Base-by-base conservation (phyloP, 2,329 filamentous ascomycete genomes). In the Trichoderma sp. region DNA sequence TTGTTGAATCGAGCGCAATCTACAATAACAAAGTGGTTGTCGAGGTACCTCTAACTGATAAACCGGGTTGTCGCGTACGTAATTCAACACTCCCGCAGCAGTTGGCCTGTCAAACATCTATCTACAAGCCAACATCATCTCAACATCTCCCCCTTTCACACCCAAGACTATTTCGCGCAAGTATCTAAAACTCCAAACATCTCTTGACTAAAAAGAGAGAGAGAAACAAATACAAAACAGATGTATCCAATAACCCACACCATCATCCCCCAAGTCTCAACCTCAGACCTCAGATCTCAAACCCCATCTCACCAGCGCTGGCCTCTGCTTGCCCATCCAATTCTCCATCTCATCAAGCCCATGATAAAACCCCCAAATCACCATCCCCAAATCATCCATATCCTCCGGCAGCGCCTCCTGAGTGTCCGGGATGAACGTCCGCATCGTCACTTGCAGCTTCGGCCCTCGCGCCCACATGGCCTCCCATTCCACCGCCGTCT, bases 391-490 rank as follows among this genome's bases (percentile, higher is more conserved):
- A 22, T 67, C 64, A 32, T 67, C 64, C 54, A 67, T 27, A 2
- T 67, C 64, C n/a, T 53, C 64, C 25, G 64, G 54, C 22, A 59
- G 22, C 5, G 64, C 64, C 1, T 39, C 54, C 2, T 17, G 42
- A 7, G 22, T 52, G n/a, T 67, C 64, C 10, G 39, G 32, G 6
- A 15, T 22, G 8, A 57, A 67, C 5, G 64, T 39, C n/a, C 42
- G 64, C 17, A 67, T 22, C 5, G 54, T 59, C 42, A 42, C 56
- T 13, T 67, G 42, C 17, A 67, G 32, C 42, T 17, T 52, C 4
- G 64, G 64, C 6, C 64, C 64, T 17, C 64, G 64, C n/a, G 35
- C 25, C 64, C 64, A 60, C 54, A 59, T 67, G 15, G 64, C 64
- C 17, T 59, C n/a, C 59, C 57, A 68, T 12, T 63, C 57, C 13